Conservation (phyloP, 768 basidiomycete genomes). For the Royoungia palumana region DNA sequence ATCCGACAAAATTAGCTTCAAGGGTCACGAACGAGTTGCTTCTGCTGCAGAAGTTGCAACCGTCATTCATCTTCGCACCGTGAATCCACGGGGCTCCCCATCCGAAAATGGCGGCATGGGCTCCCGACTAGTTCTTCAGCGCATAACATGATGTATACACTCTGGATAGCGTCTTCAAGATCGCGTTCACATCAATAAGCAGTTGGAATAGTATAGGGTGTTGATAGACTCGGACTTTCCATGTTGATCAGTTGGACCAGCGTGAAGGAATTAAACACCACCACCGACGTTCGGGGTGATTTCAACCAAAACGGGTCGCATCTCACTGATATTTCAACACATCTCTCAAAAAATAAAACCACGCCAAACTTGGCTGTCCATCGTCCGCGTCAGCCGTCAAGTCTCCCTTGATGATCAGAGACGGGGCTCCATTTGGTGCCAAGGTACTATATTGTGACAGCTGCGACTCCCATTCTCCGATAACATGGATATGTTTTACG, state of each 20-base stretch:
- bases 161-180: not conserved
- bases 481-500: conserved; percentile 6
- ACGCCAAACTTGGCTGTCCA: conserved; percentile 1
- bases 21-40: not conserved
- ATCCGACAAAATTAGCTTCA: conserved; percentile 12
- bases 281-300: not conserved
- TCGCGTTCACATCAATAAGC: conserved; percentile 1
- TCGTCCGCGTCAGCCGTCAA: not conserved
- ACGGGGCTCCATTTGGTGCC: conserved; percentile 4
- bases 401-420: not conserved
- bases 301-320: not conserved
- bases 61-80: conserved; percentile 1
- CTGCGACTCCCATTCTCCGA: conserved; percentile 2
- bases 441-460: not conserved
- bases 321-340: not conserved
- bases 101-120: not conserved
- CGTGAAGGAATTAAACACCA: not conserved
- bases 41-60: conserved; percentile 1
- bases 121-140: not conserved
- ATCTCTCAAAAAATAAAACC: not conserved
- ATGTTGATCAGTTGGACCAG: conserved; percentile 7
- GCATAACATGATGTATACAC: not conserved
- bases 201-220: conserved; percentile 2
- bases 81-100: conserved; percentile 5
- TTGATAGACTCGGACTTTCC: conserved; percentile 13